These are phyloP conservation scores for Leccinellum rugosiceps DNA, from an alignment of 768 basidiomycete species.

Conservation along the genomic window DNA sequence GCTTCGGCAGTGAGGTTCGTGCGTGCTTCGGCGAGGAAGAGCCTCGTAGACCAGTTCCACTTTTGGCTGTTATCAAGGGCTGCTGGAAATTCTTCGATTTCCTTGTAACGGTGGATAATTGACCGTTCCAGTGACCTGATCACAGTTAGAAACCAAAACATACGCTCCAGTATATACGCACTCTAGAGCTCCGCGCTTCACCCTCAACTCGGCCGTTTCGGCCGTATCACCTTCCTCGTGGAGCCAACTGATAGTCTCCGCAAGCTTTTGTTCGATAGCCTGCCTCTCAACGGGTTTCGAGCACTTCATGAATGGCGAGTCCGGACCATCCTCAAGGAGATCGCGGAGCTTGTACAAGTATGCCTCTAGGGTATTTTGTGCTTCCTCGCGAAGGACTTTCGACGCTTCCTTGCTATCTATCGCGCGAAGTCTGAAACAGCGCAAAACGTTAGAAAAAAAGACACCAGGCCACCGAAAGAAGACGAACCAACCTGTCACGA, in stretches of 20 bases:
- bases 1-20: slow-evolving; percentile 68
- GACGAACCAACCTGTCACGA: slow-evolving; percentile 57
- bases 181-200: slow-evolving; percentile 81
- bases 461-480: neutral
- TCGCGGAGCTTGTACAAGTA: slow-evolving; percentile 92
- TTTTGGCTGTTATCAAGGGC: slow-evolving; percentile 79
- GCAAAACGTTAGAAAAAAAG: slow-evolving; percentile 4
- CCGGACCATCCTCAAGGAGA: slow-evolving; percentile 61
- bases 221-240: slow-evolving; percentile 81
- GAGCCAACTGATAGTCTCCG: slow-evolving; percentile 81
- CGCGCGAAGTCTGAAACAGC: slow-evolving; percentile 59
- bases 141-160: slow-evolving; percentile 3
- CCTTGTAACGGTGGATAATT: slow-evolving; percentile 83
- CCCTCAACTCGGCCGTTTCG: slow-evolving; percentile 67
- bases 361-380: slow-evolving; percentile 84
- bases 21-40: slow-evolving; percentile 84
- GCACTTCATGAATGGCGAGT: slow-evolving; percentile 81
- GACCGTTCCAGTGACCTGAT: slow-evolving; percentile 73
- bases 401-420: slow-evolving; percentile 75
- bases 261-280: slow-evolving; percentile 60
- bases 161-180: slow-evolving; percentile 37
- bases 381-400: slow-evolving; percentile 81
- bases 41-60: slow-evolving; percentile 82
- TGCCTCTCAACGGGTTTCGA: slow-evolving; percentile 71
- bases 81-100: slow-evolving; percentile 81